A percentile compares a stretch with the other conserved stretches of the same genome.
These are phyloP conservation scores for Ramichloridium luteum DNA, from an alignment of 2,329 filamentous ascomycete genomes.

Conservation along the genomic window DNA sequence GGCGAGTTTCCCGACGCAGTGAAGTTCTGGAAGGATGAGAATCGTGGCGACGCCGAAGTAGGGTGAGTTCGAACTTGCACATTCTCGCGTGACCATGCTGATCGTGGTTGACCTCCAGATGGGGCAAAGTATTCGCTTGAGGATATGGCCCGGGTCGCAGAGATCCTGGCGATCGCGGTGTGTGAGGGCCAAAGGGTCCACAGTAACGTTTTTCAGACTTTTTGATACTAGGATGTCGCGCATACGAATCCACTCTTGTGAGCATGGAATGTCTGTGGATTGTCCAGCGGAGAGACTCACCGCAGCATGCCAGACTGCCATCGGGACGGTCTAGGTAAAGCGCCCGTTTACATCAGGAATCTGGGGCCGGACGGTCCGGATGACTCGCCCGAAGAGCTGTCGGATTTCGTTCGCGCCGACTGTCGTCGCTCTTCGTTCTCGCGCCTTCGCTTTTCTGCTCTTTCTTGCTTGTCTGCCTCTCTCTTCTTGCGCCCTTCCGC, in stretches of 20 bases:
- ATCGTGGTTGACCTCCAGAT: slow-evolving; percentile 3
- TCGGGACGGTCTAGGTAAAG: too few relatives aligned
- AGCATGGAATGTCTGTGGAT: too few relatives aligned
- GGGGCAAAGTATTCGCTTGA: slow-evolving; percentile 7
- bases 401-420: too few relatives aligned
- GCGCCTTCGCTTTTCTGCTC: slow-evolving; percentile 12
- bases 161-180: too few relatives aligned
- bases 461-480: slow-evolving; percentile 16
- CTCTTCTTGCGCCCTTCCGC: slow-evolving; percentile 19
- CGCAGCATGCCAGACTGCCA: too few relatives aligned
- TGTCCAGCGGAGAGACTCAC: too few relatives aligned
- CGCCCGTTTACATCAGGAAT: background rate
- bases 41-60: slow-evolving; percentile 15
- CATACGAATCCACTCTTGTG: too few relatives aligned
- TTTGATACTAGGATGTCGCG: too few relatives aligned
- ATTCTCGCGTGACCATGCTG: slow-evolving; percentile 1
- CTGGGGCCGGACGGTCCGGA: background rate
- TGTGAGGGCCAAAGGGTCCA: too few relatives aligned
- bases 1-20: slow-evolving; percentile 28
- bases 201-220: too few relatives aligned
- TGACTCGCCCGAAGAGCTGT: background rate
- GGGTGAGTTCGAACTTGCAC: slow-evolving; percentile 10
- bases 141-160: too few relatives aligned
- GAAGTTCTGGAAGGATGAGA: slow-evolving; percentile 27
- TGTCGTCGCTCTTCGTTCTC: slow-evolving; percentile 13